Base-by-base conservation (phyloP, 164 flowering plant species). In the Tetracentron sinense region DNA sequence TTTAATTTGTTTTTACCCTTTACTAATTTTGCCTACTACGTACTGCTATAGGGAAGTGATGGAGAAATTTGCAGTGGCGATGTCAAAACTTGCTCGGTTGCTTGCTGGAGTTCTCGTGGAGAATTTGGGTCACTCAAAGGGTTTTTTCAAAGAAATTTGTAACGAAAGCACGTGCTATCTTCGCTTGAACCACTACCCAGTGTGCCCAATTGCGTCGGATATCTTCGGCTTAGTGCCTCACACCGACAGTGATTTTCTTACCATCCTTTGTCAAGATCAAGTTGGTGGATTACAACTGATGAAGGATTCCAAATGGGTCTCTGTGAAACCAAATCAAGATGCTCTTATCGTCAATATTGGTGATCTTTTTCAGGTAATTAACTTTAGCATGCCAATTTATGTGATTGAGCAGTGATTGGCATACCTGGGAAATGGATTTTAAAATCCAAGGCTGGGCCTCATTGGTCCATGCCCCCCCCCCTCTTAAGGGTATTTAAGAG, bases 261-360 rank as follows among this genome's bases (percentile, higher is more conserved):
- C 92, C 29, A 74, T 89, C 7, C 84, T 89, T 17, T 77, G 63
- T 53, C 96, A 87, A 75, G 96, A 89, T 72, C 76, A 85, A 67
- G 89, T 86, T 54, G 96, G 92, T 19, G 96, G 96, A 14, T 77
- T 89, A 50, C 92, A 87, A 55, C 75, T 89, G 63, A 79, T 78
- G 85, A 89, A 87, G 65, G 86, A 85, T 68, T 78, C 84, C 75
- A 80, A 73, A 72, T 85, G 96, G 96, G 76, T 85, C 19, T 74
- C 91, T 58, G 91, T 85, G 12, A 79, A 79, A 68, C 96, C 96
- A 12, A 80, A 77, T 59, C 72, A 64, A 46, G 77, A 81, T 19
- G 88, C 96, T 47, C 85, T 89, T 15, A 76, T 86, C 7, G 85
- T 89, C 77, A 89, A 89, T 75, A 82, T 89, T 47, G 96, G 96